Evolutionary conservation across 2,329 filamentous ascomycete species (phyloP), one percentile per base, ranked within the genome.

Genomic region (Fusarium sulawesiense): DNA sequence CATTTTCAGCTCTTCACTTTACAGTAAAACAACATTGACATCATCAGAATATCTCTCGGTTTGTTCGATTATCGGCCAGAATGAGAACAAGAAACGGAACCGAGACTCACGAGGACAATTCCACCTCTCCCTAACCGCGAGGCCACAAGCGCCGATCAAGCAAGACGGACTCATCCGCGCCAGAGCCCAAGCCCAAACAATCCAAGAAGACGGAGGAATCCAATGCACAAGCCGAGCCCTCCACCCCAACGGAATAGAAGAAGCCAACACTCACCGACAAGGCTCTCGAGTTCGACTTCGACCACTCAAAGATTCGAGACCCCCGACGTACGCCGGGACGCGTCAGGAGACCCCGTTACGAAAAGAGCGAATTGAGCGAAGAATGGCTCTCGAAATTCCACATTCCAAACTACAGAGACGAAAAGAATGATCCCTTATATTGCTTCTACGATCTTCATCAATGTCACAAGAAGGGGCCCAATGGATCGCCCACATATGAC

Each of bases 401-500:
- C 21, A 66, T 68, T 9, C 68, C 68, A 1, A 57, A 60, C 5
- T 32, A 47, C 9, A 45, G 18, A 20, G 30, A 58, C 14, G 14
- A 34, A 14, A 13, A 62, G 3, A 62, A 45, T 3, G 40, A 72
- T 9, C 51, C 51, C 1, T 20, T 30, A 2, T 1, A 59, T 1
- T 5, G 6, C 4, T 69, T 64, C 11, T 64, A 71, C 20, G 25
- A 74, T 16, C 23, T 73, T 0, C 2, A 69, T 10, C 23, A 68
- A 12, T 74, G 72, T n/a, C 56, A 63, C n/a, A 56, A 63, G 12
- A 72, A 72, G 29, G 66, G 66, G 5, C 54, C 56, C 2, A 23
- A 72, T 11, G 71, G 72, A 4, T 48, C 59, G 0, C 66, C 71
- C 1, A 61, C 66, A 3, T 74, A 73, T 6, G 66, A 74, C 20